Conservation (phyloP, 208 protist genomes). For the Crithidia expoeki region DNA sequence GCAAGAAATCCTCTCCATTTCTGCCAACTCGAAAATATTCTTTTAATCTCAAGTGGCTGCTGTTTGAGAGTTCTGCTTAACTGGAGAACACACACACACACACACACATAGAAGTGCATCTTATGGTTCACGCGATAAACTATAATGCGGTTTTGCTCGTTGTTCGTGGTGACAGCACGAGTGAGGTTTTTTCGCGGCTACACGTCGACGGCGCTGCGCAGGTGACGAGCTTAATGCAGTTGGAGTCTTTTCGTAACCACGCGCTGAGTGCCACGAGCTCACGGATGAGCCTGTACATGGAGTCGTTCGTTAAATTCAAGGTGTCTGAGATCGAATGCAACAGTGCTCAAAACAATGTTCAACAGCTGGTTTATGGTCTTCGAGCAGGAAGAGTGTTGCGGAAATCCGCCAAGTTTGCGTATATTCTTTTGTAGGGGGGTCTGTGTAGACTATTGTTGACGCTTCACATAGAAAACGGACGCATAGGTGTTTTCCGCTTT, state of each 20-base stretch:
- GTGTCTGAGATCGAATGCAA: background rate
- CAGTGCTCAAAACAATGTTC: background rate
- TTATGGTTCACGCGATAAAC: background rate
- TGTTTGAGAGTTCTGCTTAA: too few relatives aligned
- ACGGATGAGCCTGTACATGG: background rate
- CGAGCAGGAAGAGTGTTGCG: background rate
- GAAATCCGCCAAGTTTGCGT: background rate
- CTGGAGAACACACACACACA: too few relatives aligned
- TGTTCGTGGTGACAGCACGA: background rate
- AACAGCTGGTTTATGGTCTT: background rate
- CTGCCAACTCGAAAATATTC: too few relatives aligned
- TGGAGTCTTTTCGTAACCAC: background rate
- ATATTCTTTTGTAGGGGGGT: background rate
- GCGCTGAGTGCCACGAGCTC: background rate
- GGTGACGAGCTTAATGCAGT: background rate
- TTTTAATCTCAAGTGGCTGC: too few relatives aligned
- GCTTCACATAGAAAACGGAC: background rate
- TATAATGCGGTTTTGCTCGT: background rate
- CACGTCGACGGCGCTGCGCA: background rate
- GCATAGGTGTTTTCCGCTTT: background rate
- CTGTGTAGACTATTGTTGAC: background rate
- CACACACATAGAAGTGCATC: background rate
- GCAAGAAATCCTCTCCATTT: too few relatives aligned
- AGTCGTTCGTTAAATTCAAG: background rate
- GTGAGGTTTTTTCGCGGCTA: background rate